phyloP scores from a whole-genome alignment of 2,329 filamentous ascomycete species.

The Ilyonectria mors-panacis region DNA sequence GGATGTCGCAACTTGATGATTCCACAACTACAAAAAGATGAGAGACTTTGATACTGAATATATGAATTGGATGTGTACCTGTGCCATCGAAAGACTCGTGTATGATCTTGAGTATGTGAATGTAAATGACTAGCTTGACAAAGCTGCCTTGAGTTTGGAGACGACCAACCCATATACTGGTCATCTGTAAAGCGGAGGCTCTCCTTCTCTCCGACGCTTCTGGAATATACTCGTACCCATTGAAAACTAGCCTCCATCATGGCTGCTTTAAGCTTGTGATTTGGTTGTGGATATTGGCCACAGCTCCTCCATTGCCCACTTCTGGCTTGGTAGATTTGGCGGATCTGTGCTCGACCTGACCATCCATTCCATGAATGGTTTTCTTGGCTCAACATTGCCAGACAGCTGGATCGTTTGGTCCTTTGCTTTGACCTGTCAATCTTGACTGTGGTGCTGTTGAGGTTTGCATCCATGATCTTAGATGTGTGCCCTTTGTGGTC shows the following conservation, averaged over 20 bases:
- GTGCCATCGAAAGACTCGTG: background rate
- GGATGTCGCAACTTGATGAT: slow-evolving; percentile 8
- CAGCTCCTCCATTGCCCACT: background rate
- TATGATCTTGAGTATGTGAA: too few species aligned
- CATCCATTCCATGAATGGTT: background rate
- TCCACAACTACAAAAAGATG: slow-evolving; percentile 8
- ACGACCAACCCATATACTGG: background rate
- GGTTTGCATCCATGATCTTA: too few species aligned
- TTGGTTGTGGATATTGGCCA: background rate
- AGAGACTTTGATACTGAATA: background rate
- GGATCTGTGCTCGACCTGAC: background rate
- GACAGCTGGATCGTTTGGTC: background rate
- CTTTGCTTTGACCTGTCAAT: background rate
- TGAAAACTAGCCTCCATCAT: background rate
- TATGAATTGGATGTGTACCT: slow-evolving; percentile 3
- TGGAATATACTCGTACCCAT: background rate
- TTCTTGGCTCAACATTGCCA: too few species aligned
- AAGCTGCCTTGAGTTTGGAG: background rate
- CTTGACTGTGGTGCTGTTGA: background rate
- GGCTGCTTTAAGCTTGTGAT: background rate
- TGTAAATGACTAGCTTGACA: background rate
- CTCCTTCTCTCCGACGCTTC: background rate
- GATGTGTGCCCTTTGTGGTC: background rate
- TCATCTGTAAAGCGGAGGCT: background rate
- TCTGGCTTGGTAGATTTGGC: background rate